phyloP scores from a whole-genome alignment of 768 basidiomycete species.

The Boletus reticulatus region DNA sequence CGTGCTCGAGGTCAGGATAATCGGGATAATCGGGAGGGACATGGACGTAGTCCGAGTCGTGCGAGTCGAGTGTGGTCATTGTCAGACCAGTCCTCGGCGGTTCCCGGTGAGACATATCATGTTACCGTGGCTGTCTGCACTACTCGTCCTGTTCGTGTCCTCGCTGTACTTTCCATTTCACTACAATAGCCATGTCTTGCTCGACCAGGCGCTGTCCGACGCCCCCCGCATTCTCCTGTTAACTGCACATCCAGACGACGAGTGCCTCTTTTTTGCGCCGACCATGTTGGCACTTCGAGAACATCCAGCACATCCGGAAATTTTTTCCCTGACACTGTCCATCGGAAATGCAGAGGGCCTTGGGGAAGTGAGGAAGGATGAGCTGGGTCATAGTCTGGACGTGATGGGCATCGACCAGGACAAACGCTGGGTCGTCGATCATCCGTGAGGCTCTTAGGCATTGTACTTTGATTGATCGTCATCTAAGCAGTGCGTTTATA shows the following conservation, averaged over 20 bases:
- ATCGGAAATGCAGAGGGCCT: constrained; percentile 78
- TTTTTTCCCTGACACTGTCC: constrained; percentile 74
- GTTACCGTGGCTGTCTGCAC: constrained; percentile 14
- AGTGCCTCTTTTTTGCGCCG: constrained; percentile 92
- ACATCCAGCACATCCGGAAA: constrained; percentile 24
- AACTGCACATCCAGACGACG: constrained; percentile 95
- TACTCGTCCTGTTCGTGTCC: constrained; percentile 19
- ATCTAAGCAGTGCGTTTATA: constrained; percentile 26
- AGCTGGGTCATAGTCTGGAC: constrained; percentile 63
- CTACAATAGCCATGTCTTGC: constrained; percentile 22
- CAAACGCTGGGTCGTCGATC: constrained; percentile 61
- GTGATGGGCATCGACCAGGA: constrained; percentile 59
- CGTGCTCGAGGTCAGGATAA: constrained; percentile 11
- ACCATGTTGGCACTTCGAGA: constrained; percentile 59
- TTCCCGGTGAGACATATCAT: constrained; percentile 13
- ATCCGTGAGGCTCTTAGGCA: constrained; percentile 53
- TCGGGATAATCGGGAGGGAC: constrained; percentile 18
- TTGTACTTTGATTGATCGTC: constrained; percentile 1
- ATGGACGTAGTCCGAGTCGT: constrained; percentile 9
- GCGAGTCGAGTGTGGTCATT: constrained; percentile 24
- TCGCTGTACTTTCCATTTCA: constrained; percentile 26
- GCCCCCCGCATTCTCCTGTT: constrained; percentile 53
- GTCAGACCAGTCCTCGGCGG: constrained; percentile 15
- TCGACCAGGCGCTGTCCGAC: constrained; percentile 1
- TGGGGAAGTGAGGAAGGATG: constrained; percentile 55